These are phyloP conservation scores for Exophiala oligosperma DNA, from an alignment of 2,329 filamentous ascomycete genomes.

Conservation along the genomic window DNA sequence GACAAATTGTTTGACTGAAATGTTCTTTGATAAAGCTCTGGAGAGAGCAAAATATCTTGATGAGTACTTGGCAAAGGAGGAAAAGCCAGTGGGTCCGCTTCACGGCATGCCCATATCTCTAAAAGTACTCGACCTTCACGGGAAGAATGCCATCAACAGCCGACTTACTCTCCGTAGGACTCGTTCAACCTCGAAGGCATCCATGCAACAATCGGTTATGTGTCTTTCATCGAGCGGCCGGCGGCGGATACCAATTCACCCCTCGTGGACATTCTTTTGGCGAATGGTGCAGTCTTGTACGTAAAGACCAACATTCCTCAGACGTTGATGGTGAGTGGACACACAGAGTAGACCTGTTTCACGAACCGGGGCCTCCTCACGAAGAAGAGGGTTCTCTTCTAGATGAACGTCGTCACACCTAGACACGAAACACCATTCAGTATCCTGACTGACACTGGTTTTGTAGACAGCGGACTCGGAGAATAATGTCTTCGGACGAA, in stretches of 20 bases:
- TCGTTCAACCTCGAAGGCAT: constrained; percentile 34
- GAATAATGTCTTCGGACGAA: constrained; percentile 60
- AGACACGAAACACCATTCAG: too few relatives aligned
- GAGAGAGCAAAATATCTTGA: constrained; percentile 62
- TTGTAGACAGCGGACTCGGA: constrained; percentile 52
- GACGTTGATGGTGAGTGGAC: constrained; percentile 42
- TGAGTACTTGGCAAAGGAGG: constrained; percentile 48
- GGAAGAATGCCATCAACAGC: not conserved
- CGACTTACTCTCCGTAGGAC: constrained; percentile 41
- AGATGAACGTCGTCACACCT: too few relatives aligned
- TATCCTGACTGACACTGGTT: not conserved
- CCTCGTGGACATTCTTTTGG: constrained; percentile 31
- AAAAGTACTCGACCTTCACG: constrained; percentile 5
- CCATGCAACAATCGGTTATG: constrained; percentile 34
- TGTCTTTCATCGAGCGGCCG: constrained; percentile 28
- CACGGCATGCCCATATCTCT: constrained; percentile 53
- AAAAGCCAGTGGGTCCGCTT: constrained; percentile 58
- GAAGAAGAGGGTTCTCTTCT: too few relatives aligned
- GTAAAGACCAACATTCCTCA: constrained; percentile 56
- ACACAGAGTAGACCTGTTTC: too few relatives aligned
- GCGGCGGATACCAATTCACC: constrained; percentile 29
- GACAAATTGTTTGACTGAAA: constrained; percentile 41
- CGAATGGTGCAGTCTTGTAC: constrained; percentile 50
- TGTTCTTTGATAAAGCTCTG: constrained; percentile 48
- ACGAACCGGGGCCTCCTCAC: too few relatives aligned